These are phyloP conservation scores for Prillingera fragicola DNA, from an alignment of 1,284 basidiomycete genomes.

Conservation along the genomic window DNA sequence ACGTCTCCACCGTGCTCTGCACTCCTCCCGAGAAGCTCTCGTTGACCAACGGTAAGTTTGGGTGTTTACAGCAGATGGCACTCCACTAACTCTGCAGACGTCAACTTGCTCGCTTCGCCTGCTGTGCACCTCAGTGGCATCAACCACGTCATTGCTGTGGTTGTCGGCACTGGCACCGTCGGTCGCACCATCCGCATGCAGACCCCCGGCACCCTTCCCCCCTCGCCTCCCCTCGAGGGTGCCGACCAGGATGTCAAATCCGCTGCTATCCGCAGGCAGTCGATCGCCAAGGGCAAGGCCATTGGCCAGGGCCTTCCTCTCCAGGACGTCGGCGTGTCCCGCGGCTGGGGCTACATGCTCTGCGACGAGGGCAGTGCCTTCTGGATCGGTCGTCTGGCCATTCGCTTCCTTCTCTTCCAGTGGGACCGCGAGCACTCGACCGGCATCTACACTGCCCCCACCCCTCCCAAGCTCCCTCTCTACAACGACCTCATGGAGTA, in stretches of 20 bases:
- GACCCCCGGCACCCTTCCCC: slow-evolving; percentile 7
- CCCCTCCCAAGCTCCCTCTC: slow-evolving; percentile 22
- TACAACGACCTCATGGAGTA: slow-evolving; percentile 35
- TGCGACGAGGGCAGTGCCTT: slow-evolving; percentile 43
- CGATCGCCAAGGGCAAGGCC: background rate
- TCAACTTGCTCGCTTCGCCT: slow-evolving; percentile 42
- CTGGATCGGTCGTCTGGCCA: slow-evolving; percentile 39
- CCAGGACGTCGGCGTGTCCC: slow-evolving; percentile 31
- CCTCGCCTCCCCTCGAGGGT: slow-evolving; percentile 8
- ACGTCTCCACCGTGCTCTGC: slow-evolving; percentile 18
- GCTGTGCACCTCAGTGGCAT: slow-evolving; percentile 27
- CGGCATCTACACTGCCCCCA: slow-evolving; percentile 21
- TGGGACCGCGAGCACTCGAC: slow-evolving; percentile 31
- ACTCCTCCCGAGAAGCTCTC: slow-evolving; percentile 19
- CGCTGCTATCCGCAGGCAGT: background rate
- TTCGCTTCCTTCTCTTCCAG: slow-evolving; percentile 28
- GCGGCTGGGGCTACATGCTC: slow-evolving; percentile 44
- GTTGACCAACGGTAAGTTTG: slow-evolving; percentile 35
- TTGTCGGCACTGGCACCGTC: slow-evolving; percentile 40
- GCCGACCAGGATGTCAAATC: background rate
- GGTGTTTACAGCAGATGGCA: background rate
- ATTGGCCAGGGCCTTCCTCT: slow-evolving; percentile 23
- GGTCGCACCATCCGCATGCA: slow-evolving; percentile 31
- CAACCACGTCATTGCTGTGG: slow-evolving; percentile 33
- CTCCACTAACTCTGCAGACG: slow-evolving; percentile 24